Evolutionary conservation across 73 alveolate genomes (phyloP), one percentile per base, ranked within the genome.

Genomic region (Paramecium biaurelia): DNA sequence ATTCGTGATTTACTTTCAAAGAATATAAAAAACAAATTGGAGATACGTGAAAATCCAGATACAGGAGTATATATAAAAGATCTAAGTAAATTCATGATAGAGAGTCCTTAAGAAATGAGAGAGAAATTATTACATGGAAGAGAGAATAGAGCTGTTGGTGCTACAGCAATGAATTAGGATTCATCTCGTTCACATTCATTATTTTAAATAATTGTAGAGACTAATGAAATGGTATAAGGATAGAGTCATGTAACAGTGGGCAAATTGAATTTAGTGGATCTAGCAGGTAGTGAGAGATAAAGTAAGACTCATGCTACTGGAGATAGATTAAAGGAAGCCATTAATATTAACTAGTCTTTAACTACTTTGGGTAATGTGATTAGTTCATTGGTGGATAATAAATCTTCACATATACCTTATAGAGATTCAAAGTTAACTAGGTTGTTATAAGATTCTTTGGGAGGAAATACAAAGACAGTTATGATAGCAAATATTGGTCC

Each of bases 401-500:
- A 96, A 92, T 92, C 97, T 45, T 96, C 97, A n/a, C 97, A 96
- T 92, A 95, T 98, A n/a, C 99, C 99, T 8, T 98, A 98, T 92
- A 93, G 99, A 93, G 99, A 98, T 86, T 96, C 99, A 34, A 98
- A 98, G 93, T 96, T 98, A 35, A 98, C 99, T 20, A 92, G 98
- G 85, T 76, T 98, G 30, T 92, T 98, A 32, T 98, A 98, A 95
- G 99, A 98, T 89, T 97, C 99, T 24, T 95, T 98, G 23, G 99
- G 99, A 28, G 99, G 99, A 43, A 98, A 98, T 93, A 97, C 99
- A 8, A 97, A 97, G 92, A 98, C 99, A 21, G 99, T 98, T 18
- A 98, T 98, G 99, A 97, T 98, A 92, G 99, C 99, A 23, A 98
- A 98, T 86, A 96, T 97, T 24, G 99, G 99, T 57, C 99, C 99